Conservation (phyloP, 2,329 filamentous ascomycete species). For the Stemphylium beticola region DNA sequence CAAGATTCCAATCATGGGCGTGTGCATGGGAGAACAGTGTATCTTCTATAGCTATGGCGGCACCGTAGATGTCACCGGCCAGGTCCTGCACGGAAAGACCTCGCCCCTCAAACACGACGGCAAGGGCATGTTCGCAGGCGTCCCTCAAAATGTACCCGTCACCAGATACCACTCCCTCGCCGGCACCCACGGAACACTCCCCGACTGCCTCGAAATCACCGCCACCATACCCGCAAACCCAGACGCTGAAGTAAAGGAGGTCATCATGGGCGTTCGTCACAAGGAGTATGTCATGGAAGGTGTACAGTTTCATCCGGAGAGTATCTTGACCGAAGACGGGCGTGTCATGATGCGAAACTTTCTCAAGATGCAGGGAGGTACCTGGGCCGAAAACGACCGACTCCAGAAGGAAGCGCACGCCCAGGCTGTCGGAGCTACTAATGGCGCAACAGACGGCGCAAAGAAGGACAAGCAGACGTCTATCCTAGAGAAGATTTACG, state of each 20-base stretch:
- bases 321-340: slow-evolving; percentile 89
- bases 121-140: slow-evolving; percentile 87
- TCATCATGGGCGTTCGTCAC: slow-evolving; percentile 97
- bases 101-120: slow-evolving; percentile 86
- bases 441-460: slow-evolving; percentile 28
- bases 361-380: slow-evolving; percentile 83
- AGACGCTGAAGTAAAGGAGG: slow-evolving; percentile 75
- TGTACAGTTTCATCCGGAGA: slow-evolving; percentile 97
- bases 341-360: slow-evolving; percentile 93
- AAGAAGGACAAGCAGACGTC: slow-evolving; percentile 71
- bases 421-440: slow-evolving; percentile 41
- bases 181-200: slow-evolving; percentile 85
- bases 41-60: slow-evolving; percentile 95
- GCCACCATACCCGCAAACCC: slow-evolving; percentile 79
- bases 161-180: slow-evolving; percentile 97
- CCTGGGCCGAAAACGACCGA: slow-evolving; percentile 81
- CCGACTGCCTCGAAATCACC: slow-evolving; percentile 83
- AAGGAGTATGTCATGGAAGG: slow-evolving; percentile 91
- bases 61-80: slow-evolving; percentile 87
- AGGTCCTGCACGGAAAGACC: slow-evolving; percentile 97
- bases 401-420: slow-evolving; percentile 51
- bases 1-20: slow-evolving; percentile 94
- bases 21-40: slow-evolving; percentile 99
- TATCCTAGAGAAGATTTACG: slow-evolving; percentile 91
- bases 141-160: slow-evolving; percentile 81